These are phyloP conservation scores for Sclerotinia borealis DNA, from an alignment of 2,329 filamentous ascomycete genomes.

Conservation along the genomic window DNA sequence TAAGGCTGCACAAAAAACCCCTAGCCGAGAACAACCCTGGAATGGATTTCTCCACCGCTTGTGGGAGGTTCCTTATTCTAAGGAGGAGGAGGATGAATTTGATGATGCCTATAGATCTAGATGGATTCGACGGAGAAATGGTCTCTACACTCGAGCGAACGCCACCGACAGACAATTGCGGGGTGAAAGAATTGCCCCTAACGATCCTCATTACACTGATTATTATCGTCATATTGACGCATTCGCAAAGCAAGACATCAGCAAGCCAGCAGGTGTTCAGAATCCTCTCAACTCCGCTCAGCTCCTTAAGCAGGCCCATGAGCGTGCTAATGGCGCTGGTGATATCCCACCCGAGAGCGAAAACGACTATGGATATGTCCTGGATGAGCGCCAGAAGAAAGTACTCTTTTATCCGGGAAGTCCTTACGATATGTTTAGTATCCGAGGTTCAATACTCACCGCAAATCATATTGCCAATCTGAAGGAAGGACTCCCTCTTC, in stretches of 20 bases:
- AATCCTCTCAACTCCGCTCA: conserved; percentile 2
- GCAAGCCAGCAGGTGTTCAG: not conserved
- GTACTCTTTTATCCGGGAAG: not conserved
- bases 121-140: not conserved
- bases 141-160: not conserved
- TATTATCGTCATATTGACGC: not conserved
- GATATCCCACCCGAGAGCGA: not conserved
- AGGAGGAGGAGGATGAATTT: no score
- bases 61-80: no score
- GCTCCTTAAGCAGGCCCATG: not conserved
- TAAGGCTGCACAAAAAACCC: no score
- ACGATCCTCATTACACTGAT: not conserved
- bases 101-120: no score
- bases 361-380: not conserved
- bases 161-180: not conserved
- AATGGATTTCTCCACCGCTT: no score
- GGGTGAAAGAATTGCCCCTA: not conserved
- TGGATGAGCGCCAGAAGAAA: not conserved
- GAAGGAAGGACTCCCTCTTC: not conserved
- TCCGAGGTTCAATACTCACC: not conserved
- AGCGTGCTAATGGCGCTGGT: not conserved
- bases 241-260: not conserved
- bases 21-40: no score
- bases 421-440: not conserved
- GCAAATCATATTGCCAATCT: not conserved